These are phyloP conservation scores for Candida tropicalis DNA, from an alignment of 1,139 yeast genomes.

Conservation along the genomic window DNA sequence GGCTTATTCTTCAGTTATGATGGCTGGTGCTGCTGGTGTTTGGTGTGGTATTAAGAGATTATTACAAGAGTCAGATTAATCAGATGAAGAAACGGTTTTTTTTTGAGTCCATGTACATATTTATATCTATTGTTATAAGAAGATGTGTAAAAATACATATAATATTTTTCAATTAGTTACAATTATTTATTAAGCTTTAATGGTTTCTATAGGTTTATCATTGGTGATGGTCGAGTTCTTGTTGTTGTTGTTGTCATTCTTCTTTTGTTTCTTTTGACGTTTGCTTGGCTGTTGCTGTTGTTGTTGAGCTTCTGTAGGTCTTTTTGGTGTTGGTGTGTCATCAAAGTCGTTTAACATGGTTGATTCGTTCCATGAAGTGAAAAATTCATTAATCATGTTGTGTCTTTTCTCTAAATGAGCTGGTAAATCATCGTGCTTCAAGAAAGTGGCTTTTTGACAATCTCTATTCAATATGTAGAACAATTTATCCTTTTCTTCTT, in stretches of 20 bases:
- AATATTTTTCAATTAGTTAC: not conserved
- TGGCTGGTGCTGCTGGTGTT: conserved; percentile 87
- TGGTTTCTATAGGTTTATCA: not conserved
- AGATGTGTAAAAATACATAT: conserved; percentile 5
- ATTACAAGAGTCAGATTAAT: conserved; percentile 23
- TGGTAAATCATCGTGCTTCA: conserved; percentile 23
- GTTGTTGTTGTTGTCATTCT: not conserved
- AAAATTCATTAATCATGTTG: conserved; percentile 10
- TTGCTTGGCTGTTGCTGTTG: conserved; percentile 7
- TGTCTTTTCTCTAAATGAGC: conserved; percentile 14
- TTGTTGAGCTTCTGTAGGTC: conserved; percentile 7
- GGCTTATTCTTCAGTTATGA: conserved; percentile 82
- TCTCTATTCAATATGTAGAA: conserved; percentile 32
- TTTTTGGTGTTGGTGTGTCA: conserved; percentile 12
- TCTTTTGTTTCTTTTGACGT: conserved; percentile 6
- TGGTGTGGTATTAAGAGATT: conserved; percentile 86
- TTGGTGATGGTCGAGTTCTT: not conserved
- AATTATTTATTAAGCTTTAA: conserved; percentile 3
- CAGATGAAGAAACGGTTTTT: not conserved
- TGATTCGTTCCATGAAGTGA: conserved; percentile 14
- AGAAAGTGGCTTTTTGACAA: conserved; percentile 34
- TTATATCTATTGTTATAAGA: not conserved
- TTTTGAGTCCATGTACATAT: conserved; percentile 6
- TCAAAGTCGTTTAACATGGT: conserved; percentile 15
- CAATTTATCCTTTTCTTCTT: conserved; percentile 22